These are phyloP conservation scores for Tetracladium setigerum DNA, from an alignment of 495 filamentous ascomycete genomes.

Conservation along the genomic window DNA sequence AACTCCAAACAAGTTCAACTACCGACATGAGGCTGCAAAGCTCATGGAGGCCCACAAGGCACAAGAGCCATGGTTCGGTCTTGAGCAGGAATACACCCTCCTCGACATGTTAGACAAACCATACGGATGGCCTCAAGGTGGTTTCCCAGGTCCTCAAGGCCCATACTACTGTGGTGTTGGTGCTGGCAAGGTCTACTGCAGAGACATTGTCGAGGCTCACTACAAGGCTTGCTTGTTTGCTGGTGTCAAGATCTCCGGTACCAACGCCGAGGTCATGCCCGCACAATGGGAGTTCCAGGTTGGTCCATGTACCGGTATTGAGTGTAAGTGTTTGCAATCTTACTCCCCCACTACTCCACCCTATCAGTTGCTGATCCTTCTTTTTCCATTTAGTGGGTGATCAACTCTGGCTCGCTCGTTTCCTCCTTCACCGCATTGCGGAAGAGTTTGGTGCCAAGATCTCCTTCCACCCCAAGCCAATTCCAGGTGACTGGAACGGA, in stretches of 20 bases:
- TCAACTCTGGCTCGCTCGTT: constrained; percentile 95
- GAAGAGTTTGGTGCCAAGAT: constrained; percentile 97
- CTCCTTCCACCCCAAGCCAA: constrained; percentile 95
- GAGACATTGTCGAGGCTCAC: constrained; percentile 97
- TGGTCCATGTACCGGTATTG: constrained; percentile 87
- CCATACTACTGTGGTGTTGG: constrained; percentile 99
- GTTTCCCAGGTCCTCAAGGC: constrained; percentile 94
- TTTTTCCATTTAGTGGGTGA: constrained; percentile 65
- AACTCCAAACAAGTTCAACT: constrained; percentile 97
- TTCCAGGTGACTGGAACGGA: constrained; percentile 99
- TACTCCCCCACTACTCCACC: constrained; percentile 19
- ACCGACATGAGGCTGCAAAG: constrained; percentile 80
- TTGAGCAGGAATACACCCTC: constrained; percentile 96
- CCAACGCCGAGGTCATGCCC: constrained; percentile 98
- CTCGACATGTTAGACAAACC: constrained; percentile 82
- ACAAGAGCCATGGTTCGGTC: constrained; percentile 92
- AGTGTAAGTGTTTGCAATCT: constrained; percentile 41
- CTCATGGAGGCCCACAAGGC: constrained; percentile 82
- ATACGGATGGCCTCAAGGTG: constrained; percentile 92
- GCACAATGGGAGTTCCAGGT: constrained; percentile 99
- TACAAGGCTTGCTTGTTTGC: constrained; percentile 95
- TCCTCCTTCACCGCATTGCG: constrained; percentile 90
- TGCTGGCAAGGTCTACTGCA: constrained; percentile 93
- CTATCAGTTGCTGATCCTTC: constrained; percentile 10
- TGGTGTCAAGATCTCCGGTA: constrained; percentile 90